Evolutionary conservation across 192 early-diverging fungal species (phyloP).

Genomic region (Martensiomyces pterosporus): DNA sequence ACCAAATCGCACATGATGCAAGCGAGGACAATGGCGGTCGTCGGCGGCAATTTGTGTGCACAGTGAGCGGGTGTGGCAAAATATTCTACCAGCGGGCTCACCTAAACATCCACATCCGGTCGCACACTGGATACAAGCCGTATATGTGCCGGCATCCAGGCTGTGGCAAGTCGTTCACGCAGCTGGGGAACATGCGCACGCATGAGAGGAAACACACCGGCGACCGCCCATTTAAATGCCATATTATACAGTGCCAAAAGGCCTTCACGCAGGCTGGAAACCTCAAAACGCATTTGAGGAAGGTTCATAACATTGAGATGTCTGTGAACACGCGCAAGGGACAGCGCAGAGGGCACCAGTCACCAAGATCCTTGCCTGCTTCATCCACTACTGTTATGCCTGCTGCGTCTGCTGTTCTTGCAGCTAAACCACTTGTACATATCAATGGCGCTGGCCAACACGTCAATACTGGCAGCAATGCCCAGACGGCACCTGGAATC

Average conservation of each 20-base stretch:
- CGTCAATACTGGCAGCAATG: too few species aligned
- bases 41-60: slow-evolving; percentile 48
- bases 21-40: slow-evolving; percentile 40
- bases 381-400: too few species aligned
- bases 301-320: slow-evolving; percentile 26
- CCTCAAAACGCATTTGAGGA: slow-evolving; percentile 51
- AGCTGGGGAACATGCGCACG: slow-evolving; percentile 77
- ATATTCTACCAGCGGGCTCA: slow-evolving; percentile 68
- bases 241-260: slow-evolving; percentile 58
- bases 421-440: too few species aligned
- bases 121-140: slow-evolving; percentile 52
- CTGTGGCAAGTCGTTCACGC: slow-evolving; percentile 76
- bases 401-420: too few species aligned
- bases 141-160: slow-evolving; percentile 59
- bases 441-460: too few species aligned
- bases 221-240: slow-evolving; percentile 73
- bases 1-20: slow-evolving; percentile 44
- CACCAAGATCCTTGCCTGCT: not conserved
- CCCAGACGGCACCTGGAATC: too few species aligned
- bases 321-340: slow-evolving; percentile 6
- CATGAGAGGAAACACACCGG: slow-evolving; percentile 77
- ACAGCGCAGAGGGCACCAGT: not conserved
- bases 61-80: slow-evolving; percentile 55
- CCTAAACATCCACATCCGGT: slow-evolving; percentile 67
- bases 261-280: slow-evolving; percentile 76